Base-by-base conservation (phyloP, 2,329 filamentous ascomycete species). In the Fusarium agapanthi region DNA sequence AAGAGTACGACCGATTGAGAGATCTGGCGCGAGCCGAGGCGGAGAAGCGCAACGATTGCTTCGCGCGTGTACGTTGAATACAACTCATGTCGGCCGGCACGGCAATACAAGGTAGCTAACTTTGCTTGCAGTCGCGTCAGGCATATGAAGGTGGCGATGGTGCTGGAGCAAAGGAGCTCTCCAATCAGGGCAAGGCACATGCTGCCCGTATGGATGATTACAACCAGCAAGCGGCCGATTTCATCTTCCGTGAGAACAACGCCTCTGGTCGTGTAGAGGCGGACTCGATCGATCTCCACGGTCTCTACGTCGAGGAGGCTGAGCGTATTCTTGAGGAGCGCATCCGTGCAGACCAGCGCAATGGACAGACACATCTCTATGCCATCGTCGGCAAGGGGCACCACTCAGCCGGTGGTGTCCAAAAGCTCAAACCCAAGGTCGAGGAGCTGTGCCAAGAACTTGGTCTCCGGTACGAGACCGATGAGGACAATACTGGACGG, bases 331-430 rank as follows among this genome's bases (percentile, higher is more conserved):
- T 98, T 28, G 93, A 95, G 84, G 87, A 93, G 82, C 88, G 96
- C 74, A 97, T 99, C 79, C 89, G 90, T 74, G 91, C 93, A 75
- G 95, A 95, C 65, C 89, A 90, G 80, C 82, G 88, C 59, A 88
- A 89, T 40, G 93, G 93, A 1, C 92, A 97, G 84, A 89, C 86
- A 26, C 94, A 97, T 83, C 85, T 99, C 62, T 95, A 97, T 83
- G 95, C 97, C 44, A 98, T 99, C 78, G 95, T 98, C 35, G 96
- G 96, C 78, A 97, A 95, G 83, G 96, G 96, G 7, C 96, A 97
- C 81, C 96, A 99, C 84, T 94, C 91, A 56, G 85, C 84, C 15
- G 89, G 91, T 73, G 92, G 96, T 78, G 88, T 98, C 30, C 94
- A 97, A 82, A 98, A 96, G 86, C 91, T 99, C 82, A 98, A 97